Conservation (phyloP, 2,329 filamentous ascomycete genomes). For the Pseudocercospora crystallina region DNA sequence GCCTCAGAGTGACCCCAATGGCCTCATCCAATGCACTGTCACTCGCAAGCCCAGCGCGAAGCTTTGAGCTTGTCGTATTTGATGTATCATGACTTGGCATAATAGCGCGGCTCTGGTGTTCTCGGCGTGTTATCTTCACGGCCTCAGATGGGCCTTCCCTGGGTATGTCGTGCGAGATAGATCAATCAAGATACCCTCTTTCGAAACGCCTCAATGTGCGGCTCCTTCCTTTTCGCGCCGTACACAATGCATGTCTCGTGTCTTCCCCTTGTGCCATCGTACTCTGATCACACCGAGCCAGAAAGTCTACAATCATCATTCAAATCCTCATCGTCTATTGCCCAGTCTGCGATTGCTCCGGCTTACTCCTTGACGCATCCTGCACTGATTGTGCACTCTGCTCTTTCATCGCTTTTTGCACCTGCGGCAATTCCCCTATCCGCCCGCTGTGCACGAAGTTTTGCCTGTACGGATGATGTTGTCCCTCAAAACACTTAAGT, state of each 20-base stretch:
- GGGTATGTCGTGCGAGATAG: neutral
- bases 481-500: constrained; percentile 92
- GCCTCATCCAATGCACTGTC: constrained; percentile 92
- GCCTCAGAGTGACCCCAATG: constrained; percentile 89
- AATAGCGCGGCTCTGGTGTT: too few species aligned
- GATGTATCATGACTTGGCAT: neutral
- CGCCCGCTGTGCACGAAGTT: constrained; percentile 73
- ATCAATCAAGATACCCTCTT: neutral
- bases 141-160: neutral
- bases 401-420: constrained; percentile 38
- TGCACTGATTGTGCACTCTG: constrained; percentile 1
- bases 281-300: too few species aligned
- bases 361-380: neutral
- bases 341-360: neutral
- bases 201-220: neutral
- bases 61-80: constrained; percentile 12
- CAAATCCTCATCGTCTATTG: neutral
- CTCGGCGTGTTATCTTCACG: neutral
- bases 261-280: neutral
- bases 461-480: constrained; percentile 83
- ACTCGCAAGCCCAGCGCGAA: constrained; percentile 51
- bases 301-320: neutral
- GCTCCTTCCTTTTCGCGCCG: neutral
- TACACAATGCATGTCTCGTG: neutral
- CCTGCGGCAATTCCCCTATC: constrained; percentile 33